phyloP scores from a whole-genome alignment of 2,329 filamentous ascomycete genomes.

The Sarocladium brachiariae region DNA sequence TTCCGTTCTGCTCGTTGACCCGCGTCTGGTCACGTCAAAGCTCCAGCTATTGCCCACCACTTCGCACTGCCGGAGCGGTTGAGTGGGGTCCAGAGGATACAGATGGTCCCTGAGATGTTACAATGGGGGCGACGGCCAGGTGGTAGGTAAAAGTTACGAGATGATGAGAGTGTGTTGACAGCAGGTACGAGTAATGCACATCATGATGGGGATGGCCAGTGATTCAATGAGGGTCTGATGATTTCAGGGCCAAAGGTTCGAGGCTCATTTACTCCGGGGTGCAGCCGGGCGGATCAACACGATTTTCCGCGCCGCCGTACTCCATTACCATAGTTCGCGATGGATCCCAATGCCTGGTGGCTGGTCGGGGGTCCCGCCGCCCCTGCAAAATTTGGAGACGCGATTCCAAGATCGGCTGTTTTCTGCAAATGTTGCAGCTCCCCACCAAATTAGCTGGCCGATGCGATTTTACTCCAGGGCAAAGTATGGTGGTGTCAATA shows the following conservation, averaged over 20 bases:
- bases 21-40: not conserved
- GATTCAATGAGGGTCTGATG: not conserved
- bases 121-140: not conserved
- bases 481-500: too few relatives aligned
- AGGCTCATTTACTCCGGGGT: not conserved
- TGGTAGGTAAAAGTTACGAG: constrained; percentile 2
- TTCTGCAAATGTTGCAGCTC: constrained; percentile 9
- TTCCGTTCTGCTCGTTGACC: constrained; percentile 1
- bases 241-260: not conserved
- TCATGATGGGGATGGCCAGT: not conserved
- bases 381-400: constrained; percentile 3
- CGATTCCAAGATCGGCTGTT: constrained; percentile 3
- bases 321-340: not conserved
- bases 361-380: not conserved
- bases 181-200: constrained; percentile 6
- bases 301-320: not conserved
- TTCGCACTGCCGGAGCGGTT: not conserved
- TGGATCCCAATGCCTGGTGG: not conserved
- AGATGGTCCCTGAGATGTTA: not conserved
- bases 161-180: not conserved
- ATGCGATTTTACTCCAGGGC: not conserved
- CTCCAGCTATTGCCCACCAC: too few relatives aligned
- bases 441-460: not conserved
- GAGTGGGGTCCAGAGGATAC: not conserved
- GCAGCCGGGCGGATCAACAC: not conserved